Evolutionary conservation across 169 alveolate genomes (phyloP).

Genomic region (Haemoproteus tartakovskyi): DNA sequence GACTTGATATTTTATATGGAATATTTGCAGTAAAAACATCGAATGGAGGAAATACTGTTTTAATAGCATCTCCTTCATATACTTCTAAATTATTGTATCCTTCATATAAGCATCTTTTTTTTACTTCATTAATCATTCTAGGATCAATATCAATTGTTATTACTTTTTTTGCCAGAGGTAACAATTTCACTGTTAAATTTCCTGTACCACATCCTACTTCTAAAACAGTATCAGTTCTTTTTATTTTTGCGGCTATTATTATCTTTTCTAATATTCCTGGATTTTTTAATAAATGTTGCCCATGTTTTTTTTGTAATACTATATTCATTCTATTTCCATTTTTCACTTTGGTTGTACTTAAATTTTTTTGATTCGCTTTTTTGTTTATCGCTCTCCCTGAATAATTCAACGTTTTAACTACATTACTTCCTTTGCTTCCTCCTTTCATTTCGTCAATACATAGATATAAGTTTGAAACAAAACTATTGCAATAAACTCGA

Average conservation of each 20-base stretch:
- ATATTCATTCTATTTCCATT: constrained; percentile 70
- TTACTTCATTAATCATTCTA: constrained; percentile 98
- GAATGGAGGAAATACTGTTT: constrained; percentile 92
- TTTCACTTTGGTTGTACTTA: constrained; percentile 41
- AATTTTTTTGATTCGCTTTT: constrained; percentile 10
- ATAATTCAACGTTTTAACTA: no score
- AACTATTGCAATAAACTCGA: no score
- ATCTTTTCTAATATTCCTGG: constrained; percentile 96
- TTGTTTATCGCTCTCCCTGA: no score
- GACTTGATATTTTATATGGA: constrained; percentile 99
- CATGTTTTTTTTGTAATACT: constrained; percentile 89
- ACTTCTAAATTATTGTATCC: constrained; percentile 87
- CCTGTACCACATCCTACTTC: constrained; percentile 99
- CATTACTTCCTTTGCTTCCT: no score
- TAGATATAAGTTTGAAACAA: no score
- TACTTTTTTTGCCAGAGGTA: constrained; percentile 95
- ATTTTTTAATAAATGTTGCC: constrained; percentile 97
- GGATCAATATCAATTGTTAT: constrained; percentile 98
- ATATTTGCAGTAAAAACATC: constrained; percentile 98
- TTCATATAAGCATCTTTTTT: constrained; percentile 88
- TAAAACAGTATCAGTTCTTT: constrained; percentile 94
- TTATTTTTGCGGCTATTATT: constrained; percentile 94
- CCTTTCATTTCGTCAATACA: no score
- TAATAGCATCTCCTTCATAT: constrained; percentile 92
- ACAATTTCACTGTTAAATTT: constrained; percentile 93